Evolutionary conservation across 148 eudicot genomes (phyloP).

Genomic region (Silene latifolia): DNA sequence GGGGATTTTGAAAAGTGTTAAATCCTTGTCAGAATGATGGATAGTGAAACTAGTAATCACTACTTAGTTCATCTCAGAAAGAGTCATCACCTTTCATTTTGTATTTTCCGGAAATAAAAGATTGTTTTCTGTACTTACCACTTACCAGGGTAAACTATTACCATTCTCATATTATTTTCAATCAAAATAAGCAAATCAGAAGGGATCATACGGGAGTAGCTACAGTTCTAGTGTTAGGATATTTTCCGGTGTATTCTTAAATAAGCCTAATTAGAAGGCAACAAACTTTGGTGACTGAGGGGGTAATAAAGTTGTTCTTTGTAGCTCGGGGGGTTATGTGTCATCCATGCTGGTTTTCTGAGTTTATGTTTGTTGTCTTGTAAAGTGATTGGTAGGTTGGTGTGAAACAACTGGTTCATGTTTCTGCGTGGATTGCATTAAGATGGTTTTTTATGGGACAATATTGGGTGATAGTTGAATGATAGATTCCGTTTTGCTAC

Average conservation of each 20-base stretch:
- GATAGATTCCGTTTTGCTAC: slow-evolving; percentile 18
- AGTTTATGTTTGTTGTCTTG: background rate
- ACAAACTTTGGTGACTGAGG: background rate
- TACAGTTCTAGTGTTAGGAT: too few species aligned
- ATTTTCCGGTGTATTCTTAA: background rate
- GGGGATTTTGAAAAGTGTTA: background rate
- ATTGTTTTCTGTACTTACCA: too few species aligned
- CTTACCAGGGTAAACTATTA: too few species aligned
- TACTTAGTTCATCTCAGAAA: background rate
- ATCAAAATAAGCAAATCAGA: background rate
- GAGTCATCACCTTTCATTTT: background rate
- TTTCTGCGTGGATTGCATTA: background rate
- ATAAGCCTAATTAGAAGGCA: background rate
- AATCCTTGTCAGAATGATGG: background rate
- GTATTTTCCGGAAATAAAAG: too few species aligned
- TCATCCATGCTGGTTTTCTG: background rate
- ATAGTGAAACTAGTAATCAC: background rate
- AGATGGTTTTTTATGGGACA: background rate
- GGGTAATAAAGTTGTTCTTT: background rate
- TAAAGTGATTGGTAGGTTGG: background rate
- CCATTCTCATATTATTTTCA: background rate
- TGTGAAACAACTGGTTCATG: background rate
- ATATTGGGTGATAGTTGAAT: background rate
- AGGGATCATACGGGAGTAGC: background rate
- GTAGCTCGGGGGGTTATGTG: background rate